These are phyloP conservation scores for Eutreptiella sp. DNA, from an alignment of 208 protist species.

Conservation along the genomic window DNA sequence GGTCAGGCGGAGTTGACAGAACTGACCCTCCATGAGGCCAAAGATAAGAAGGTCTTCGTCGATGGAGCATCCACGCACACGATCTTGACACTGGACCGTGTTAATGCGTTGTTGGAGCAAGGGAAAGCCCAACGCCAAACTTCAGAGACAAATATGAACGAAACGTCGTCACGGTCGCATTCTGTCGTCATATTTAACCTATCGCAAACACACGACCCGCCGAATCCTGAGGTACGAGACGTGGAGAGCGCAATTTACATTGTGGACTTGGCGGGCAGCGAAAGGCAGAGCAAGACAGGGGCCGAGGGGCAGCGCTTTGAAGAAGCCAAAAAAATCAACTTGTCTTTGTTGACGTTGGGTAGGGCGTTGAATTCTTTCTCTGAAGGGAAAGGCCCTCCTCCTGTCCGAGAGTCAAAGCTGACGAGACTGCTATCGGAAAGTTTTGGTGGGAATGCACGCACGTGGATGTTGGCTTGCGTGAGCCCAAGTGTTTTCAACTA, in stretches of 20 bases:
- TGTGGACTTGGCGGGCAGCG: constrained; percentile 68
- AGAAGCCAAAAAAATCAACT: constrained; percentile 80
- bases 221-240: constrained; percentile 4
- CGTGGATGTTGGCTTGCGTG: constrained; percentile 55
- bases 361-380: constrained; percentile 73
- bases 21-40: constrained; percentile 56
- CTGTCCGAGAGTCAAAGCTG: constrained; percentile 74
- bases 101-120: constrained; percentile 49
- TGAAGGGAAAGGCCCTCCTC: constrained; percentile 51
- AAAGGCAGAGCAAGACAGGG: constrained; percentile 63
- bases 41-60: constrained; percentile 46
- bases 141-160: constrained; percentile 59
- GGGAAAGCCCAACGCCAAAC: constrained; percentile 53
- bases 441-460: constrained; percentile 67
- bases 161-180: constrained; percentile 46
- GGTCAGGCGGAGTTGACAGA: constrained; percentile 57
- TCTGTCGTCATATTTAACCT: constrained; percentile 41
- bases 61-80: constrained; percentile 52
- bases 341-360: constrained; percentile 69
- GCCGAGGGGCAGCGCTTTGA: constrained; percentile 65
- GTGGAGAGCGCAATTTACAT: constrained; percentile 34
- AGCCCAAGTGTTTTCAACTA: constrained; percentile 59
- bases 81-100: constrained; percentile 55
- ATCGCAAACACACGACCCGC: constrained; percentile 51
- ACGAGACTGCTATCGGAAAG: constrained; percentile 75